Conservation (phyloP, 805 yeast species). For the Starmerella geochares region DNA sequence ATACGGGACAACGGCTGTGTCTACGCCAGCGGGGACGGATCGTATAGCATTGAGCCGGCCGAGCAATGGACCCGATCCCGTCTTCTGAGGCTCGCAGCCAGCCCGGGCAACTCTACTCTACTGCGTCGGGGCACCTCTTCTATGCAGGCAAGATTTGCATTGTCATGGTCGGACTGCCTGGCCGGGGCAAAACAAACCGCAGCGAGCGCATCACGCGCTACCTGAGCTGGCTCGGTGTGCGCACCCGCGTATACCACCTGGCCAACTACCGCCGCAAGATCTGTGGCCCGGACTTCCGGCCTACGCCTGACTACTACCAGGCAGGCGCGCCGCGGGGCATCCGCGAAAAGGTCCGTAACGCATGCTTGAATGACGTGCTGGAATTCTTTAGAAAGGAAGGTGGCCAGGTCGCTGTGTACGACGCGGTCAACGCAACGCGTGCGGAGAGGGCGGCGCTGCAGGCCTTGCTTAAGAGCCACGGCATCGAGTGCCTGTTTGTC, state of each 20-base stretch:
- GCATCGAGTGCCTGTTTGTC: slow-evolving; percentile 72
- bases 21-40: too few species aligned
- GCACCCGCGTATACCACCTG: slow-evolving; percentile 80
- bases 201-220: slow-evolving; percentile 87
- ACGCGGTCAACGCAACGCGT: slow-evolving; percentile 80
- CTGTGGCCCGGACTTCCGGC: slow-evolving; percentile 37
- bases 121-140: slow-evolving; percentile 83
- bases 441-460: slow-evolving; percentile 48
- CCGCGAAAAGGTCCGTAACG: slow-evolving; percentile 49
- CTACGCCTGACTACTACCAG: slow-evolving; percentile 61
- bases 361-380: slow-evolving; percentile 59
- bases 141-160: slow-evolving; percentile 93
- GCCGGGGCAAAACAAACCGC: slow-evolving; percentile 87
- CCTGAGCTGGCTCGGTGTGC: slow-evolving; percentile 91
- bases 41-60: background rate
- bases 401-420: slow-evolving; percentile 94
- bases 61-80: slow-evolving; percentile 8
- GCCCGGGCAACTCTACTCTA: slow-evolving; percentile 77
- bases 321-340: slow-evolving; percentile 40
- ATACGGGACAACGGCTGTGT: too few species aligned
- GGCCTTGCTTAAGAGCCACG: slow-evolving; percentile 42
- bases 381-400: slow-evolving; percentile 51
- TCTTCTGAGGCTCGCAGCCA: slow-evolving; percentile 3
- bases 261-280: slow-evolving; percentile 73
- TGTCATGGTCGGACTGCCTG: slow-evolving; percentile 85